Evolutionary conservation across 805 yeast genomes (phyloP).

Genomic region (Candida quercuum): DNA sequence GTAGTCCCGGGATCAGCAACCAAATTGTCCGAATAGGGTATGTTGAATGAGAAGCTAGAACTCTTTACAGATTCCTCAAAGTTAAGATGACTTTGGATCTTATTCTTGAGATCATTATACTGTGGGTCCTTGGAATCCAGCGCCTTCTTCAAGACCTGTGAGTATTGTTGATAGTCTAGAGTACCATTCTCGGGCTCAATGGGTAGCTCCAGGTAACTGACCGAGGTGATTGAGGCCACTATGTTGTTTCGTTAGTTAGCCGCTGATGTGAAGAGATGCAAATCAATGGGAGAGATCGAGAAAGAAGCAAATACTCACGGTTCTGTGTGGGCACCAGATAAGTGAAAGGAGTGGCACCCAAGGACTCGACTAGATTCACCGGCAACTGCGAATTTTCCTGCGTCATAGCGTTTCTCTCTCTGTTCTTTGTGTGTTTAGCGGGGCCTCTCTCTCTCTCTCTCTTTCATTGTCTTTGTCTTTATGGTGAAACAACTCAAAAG

Average conservation of each 20-base stretch:
- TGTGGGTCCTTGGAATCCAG: neutral
- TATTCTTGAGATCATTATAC: neutral
- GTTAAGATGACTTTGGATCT: neutral
- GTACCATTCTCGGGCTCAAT: constrained; percentile 2
- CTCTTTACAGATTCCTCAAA: constrained; percentile 3
- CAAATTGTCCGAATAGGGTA: neutral
- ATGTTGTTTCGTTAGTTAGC: constrained; percentile 4
- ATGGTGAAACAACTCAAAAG: too few species aligned
- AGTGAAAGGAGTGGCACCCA: constrained; percentile 30
- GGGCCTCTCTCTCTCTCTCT: neutral
- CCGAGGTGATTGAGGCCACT: constrained; percentile 6
- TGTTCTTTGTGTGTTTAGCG: neutral
- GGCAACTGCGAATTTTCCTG: constrained; percentile 11
- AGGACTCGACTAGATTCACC: constrained; percentile 19
- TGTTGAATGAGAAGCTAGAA: constrained; percentile 4
- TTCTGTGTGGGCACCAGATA: constrained; percentile 36
- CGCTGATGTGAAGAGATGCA: neutral
- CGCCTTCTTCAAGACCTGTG: constrained; percentile 3
- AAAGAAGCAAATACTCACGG: constrained; percentile 23
- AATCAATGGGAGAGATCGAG: neutral
- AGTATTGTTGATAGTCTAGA: constrained; percentile 1
- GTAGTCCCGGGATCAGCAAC: neutral
- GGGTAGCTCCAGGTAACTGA: neutral
- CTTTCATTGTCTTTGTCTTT: too few species aligned
- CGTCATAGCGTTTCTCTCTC: neutral